These are phyloP conservation scores for Phytopythium delawarense DNA, from an alignment of 352 stramenopile genomes.

Conservation along the genomic window DNA sequence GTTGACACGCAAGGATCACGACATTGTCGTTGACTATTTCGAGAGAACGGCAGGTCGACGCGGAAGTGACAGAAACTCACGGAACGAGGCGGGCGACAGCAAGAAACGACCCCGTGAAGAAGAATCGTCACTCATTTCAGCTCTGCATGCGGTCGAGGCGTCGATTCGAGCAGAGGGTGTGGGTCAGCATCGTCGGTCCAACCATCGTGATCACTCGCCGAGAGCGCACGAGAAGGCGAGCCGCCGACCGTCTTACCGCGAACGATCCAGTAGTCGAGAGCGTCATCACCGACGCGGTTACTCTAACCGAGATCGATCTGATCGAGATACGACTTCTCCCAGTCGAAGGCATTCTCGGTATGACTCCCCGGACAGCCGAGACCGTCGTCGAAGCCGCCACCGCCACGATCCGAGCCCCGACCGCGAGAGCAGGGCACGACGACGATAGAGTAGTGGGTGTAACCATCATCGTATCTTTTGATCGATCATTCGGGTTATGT, in stretches of 20 bases:
- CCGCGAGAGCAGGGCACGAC: not conserved
- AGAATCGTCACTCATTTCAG: not conserved
- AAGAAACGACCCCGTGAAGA: not conserved
- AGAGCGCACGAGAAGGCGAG: not conserved
- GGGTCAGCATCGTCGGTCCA: not conserved
- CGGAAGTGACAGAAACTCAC: not conserved
- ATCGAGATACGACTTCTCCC: not conserved
- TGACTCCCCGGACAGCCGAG: not conserved
- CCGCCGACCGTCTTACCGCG: not conserved
- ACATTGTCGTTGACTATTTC: slow-evolving; percentile 3
- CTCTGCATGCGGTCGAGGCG: not conserved
- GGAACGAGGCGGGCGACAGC: not conserved
- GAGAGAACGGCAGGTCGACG: not conserved
- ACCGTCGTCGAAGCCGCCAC: not conserved
- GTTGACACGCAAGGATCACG: not conserved
- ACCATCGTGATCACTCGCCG: not conserved
- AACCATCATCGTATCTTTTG: not conserved
- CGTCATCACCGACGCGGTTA: not conserved
- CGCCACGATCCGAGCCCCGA: not conserved
- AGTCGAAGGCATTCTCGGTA: not conserved
- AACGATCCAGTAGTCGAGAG: not conserved
- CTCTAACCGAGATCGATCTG: not conserved
- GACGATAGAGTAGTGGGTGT: not conserved
- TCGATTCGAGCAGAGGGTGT: not conserved
- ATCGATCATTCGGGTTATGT: too few species aligned